Percentiles rank a stretch among this genome's conserved stretches.
phyloP scores from a whole-genome alignment of 2,329 filamentous ascomycete species.

The Neofusicoccum ribis region DNA sequence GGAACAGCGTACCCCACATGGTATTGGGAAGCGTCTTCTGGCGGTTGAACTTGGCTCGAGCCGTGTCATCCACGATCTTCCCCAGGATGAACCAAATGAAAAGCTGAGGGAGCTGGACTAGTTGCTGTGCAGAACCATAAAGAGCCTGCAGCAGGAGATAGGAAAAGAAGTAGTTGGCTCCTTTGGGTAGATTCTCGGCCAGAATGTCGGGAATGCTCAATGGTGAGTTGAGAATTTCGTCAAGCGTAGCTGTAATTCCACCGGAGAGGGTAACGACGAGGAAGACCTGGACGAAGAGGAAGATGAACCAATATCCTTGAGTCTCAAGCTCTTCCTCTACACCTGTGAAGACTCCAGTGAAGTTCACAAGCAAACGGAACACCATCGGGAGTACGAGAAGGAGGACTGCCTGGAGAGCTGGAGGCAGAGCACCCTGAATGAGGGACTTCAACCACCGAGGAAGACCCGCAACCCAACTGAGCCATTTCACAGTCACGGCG shows the following conservation, averaged over 20 bases:
- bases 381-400: constrained; percentile 80
- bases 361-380: constrained; percentile 68
- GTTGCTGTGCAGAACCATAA: constrained; percentile 74
- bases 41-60: constrained; percentile 77
- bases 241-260: constrained; percentile 66
- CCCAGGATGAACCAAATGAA: constrained; percentile 79
- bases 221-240: constrained; percentile 65
- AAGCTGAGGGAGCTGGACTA: constrained; percentile 77
- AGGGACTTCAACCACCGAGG: constrained; percentile 63
- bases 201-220: constrained; percentile 69
- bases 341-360: constrained; percentile 81
- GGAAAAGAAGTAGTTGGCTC: constrained; percentile 96
- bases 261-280: constrained; percentile 85
- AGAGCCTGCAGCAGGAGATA: constrained; percentile 92
- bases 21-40: constrained; percentile 77
- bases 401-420: constrained; percentile 72
- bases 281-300: constrained; percentile 94
- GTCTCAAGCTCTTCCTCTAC: constrained; percentile 78
- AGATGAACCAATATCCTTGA: constrained; percentile 89
- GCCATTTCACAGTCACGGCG: constrained; percentile 65
- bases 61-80: constrained; percentile 79
- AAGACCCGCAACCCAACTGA: constrained; percentile 66
- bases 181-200: constrained; percentile 76
- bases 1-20: constrained; percentile 91
- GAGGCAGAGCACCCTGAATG: constrained; percentile 84